These are phyloP conservation scores for Ilyonectria destructans DNA, from an alignment of 2,329 filamentous ascomycete species.

Conservation along the genomic window DNA sequence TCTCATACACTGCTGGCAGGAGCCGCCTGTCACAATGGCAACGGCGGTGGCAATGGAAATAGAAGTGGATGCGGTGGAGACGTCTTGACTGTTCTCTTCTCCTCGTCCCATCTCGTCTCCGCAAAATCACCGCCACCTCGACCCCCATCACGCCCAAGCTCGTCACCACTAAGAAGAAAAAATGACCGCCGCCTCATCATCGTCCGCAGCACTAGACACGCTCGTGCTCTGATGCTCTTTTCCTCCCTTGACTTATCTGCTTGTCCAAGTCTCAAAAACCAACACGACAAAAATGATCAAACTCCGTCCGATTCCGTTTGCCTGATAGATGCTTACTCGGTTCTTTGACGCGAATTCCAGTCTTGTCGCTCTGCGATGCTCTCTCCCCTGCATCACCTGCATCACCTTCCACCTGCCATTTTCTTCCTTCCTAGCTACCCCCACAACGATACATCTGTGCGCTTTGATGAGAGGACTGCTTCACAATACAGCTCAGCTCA, in stretches of 20 bases:
- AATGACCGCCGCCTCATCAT: slow-evolving; percentile 22
- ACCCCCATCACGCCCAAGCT: slow-evolving; percentile 7
- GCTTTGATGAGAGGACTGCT: slow-evolving; percentile 34
- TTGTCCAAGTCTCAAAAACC: slow-evolving; percentile 26
- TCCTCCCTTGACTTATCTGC: slow-evolving; percentile 25
- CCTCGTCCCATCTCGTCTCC: neutral
- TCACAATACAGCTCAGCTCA: slow-evolving; percentile 37
- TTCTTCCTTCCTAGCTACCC: slow-evolving; percentile 11
- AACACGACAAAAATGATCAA: slow-evolving; percentile 36
- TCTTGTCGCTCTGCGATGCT: slow-evolving; percentile 40
- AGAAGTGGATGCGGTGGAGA: slow-evolving; percentile 1
- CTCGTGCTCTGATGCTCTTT: neutral
- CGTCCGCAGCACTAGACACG: slow-evolving; percentile 7
- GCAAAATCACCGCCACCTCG: neutral
- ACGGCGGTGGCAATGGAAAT: neutral
- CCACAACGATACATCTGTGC: slow-evolving; percentile 19
- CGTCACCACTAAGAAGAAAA: slow-evolving; percentile 20
- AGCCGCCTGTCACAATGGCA: slow-evolving; percentile 1
- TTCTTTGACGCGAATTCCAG: slow-evolving; percentile 39
- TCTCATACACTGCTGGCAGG: slow-evolving; percentile 24
- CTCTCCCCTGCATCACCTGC: slow-evolving; percentile 11
- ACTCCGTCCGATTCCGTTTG: slow-evolving; percentile 40
- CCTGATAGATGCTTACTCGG: slow-evolving; percentile 30
- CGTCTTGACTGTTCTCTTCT: neutral
- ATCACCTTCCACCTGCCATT: slow-evolving; percentile 12